Conservation (phyloP, 768 basidiomycete genomes). For the Chlorophyllum brunneum region DNA sequence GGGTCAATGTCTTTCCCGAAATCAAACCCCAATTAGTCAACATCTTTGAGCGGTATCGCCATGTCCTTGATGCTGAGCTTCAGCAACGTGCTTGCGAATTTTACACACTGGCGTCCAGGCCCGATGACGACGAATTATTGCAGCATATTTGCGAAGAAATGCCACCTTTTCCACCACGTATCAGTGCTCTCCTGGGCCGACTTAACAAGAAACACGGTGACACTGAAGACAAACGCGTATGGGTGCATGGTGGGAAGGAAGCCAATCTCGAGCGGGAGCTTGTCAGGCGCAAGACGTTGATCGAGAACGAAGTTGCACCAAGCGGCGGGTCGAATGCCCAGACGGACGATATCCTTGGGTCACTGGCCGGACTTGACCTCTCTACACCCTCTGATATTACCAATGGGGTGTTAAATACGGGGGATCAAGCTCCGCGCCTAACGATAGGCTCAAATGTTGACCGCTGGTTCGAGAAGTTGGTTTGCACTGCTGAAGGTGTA, state of each 20-base stretch:
- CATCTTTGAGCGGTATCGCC: slow-evolving; percentile 97
- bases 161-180: slow-evolving; percentile 96
- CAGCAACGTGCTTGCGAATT: slow-evolving; percentile 99
- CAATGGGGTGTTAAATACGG: slow-evolving; percentile 16
- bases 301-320: slow-evolving; percentile 16
- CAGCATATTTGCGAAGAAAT: slow-evolving; percentile 98
- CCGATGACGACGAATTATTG: slow-evolving; percentile 89
- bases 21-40: slow-evolving; percentile 91
- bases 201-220: slow-evolving; percentile 88
- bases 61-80: slow-evolving; percentile 93
- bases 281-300: slow-evolving; percentile 47
- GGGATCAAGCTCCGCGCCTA: slow-evolving; percentile 49
- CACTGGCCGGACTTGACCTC: slow-evolving; percentile 81
- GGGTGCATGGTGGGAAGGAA: slow-evolving; percentile 95
- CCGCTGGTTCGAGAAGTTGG: slow-evolving; percentile 86
- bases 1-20: slow-evolving; percentile 99
- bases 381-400: slow-evolving; percentile 24
- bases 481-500: slow-evolving; percentile 78
- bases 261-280: slow-evolving; percentile 76
- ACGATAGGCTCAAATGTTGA: slow-evolving; percentile 72
- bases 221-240: slow-evolving; percentile 93
- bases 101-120: slow-evolving; percentile 76
- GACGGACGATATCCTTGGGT: slow-evolving; percentile 56
- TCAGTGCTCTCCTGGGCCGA: slow-evolving; percentile 83
- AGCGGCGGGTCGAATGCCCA: slow-evolving; percentile 35